Evolutionary conservation across 2,329 filamentous ascomycete genomes (phyloP), one percentile per base, ranked within the genome.

Genomic region (Monosporascus cannonballus): DNA sequence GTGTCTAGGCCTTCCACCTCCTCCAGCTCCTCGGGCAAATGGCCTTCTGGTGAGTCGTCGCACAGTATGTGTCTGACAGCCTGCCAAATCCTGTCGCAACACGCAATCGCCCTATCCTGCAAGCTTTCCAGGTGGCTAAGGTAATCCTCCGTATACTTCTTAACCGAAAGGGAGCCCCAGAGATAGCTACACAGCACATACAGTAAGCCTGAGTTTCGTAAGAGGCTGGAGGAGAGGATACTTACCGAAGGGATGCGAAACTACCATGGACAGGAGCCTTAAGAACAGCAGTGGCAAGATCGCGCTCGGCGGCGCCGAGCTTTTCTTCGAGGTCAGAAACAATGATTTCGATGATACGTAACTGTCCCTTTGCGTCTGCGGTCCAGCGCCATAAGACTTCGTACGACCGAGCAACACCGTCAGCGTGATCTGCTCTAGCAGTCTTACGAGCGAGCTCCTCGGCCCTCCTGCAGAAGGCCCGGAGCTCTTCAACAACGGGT

Each of bases 41-140:
- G 86, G 0, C 93, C 93, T 71, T 99, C 94, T 0, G 95, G 94
- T 1, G 94, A 96, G 70, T 96, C 94, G 57, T 96, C 87, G 64
- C 94, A 99, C 1, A 99, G 79, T 4, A 95, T 83, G 50, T 85
- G 79, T 60, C 81, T 82, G 5, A 96, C 90, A 25, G 83, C 79
- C 1, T 72, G 63, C 94, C 94, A 99, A 6, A 96, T 81, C n/a
- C 79, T 76, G 48, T 77, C 71, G 53, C 90, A 87, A 54, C 79
- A 76, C 1, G 64, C 62, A 14, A 89, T 71, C 1, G 91, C 77
- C 3, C 81, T 78, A 2, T 67, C 56, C 56, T 87, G 83, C 1
- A 84, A 54, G 1, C 58, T 51, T 27, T 64, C 61, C 5, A 80
- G 65, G 3, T 59, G 56, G 1, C 67, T 58, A 1, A 76, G 46